Conservation (phyloP, 2,329 filamentous ascomycete species). For the Epichloe baconii region DNA sequence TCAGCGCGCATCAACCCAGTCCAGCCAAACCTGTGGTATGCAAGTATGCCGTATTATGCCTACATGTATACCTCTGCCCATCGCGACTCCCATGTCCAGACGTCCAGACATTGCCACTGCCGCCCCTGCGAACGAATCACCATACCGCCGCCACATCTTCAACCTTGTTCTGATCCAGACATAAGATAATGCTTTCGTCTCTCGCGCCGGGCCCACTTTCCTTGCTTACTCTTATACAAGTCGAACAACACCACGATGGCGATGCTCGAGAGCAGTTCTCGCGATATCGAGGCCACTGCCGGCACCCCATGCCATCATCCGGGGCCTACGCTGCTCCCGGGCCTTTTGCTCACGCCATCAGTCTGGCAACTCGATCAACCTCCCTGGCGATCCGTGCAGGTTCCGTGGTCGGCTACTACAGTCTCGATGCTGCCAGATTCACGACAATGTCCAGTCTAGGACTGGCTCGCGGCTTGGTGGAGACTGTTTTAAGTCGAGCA, state of each 20-base stretch:
- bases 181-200: too few species aligned
- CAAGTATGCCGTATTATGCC: neutral
- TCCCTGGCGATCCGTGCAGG: conserved; percentile 43
- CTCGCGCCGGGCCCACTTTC: too few species aligned
- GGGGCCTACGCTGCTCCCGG: conserved; percentile 37
- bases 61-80: neutral
- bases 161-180: too few species aligned
- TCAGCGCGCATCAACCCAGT: too few species aligned
- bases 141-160: neutral
- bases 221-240: neutral
- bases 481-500: conserved; percentile 39
- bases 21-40: too few species aligned
- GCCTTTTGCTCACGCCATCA: conserved; percentile 45
- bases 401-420: conserved; percentile 36
- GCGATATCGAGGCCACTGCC: conserved; percentile 8
- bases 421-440: conserved; percentile 39
- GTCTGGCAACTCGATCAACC: conserved; percentile 46
- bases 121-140: neutral
- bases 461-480: conserved; percentile 40
- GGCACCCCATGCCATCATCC: conserved; percentile 11
- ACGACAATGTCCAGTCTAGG: conserved; percentile 46
- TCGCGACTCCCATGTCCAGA: neutral
- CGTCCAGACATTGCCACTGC: conserved; percentile 1
- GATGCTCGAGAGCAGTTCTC: conserved; percentile 1
- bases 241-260: neutral